These are phyloP conservation scores for Cyberlindnera samutprakarnensis DNA, from an alignment of 805 yeast genomes.

Conservation along the genomic window DNA sequence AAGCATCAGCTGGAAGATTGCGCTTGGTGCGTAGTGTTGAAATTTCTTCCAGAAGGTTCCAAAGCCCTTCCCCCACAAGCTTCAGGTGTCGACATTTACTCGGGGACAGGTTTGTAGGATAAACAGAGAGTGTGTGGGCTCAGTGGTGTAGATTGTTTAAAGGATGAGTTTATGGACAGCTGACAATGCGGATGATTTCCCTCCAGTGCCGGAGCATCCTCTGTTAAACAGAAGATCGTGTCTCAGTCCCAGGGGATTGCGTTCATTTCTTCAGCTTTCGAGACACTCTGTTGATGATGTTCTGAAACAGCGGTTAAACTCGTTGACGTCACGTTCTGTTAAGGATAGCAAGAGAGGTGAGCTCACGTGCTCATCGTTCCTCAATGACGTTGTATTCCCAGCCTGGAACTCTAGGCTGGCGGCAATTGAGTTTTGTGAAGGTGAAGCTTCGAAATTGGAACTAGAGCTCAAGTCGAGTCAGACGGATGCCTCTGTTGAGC, in stretches of 20 bases:
- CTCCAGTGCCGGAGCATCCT: constrained; percentile 19
- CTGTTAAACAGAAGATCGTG: constrained; percentile 24
- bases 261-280: constrained; percentile 29
- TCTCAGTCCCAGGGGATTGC: constrained; percentile 26
- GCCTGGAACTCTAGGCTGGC: constrained; percentile 38
- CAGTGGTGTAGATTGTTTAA: no score
- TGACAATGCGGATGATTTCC: constrained; percentile 15
- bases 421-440: constrained; percentile 37
- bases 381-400: constrained; percentile 31
- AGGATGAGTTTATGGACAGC: constrained; percentile 22
- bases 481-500: not conserved
- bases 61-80: no score
- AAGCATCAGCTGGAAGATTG: no score
- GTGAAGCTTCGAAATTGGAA: constrained; percentile 24
- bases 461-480: constrained; percentile 7
- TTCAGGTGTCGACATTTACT: no score
- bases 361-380: constrained; percentile 28
- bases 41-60: no score
- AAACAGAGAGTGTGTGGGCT: no score
- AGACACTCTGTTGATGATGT: constrained; percentile 38
- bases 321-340: constrained; percentile 15
- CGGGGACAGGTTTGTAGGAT: no score
- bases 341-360: no score
- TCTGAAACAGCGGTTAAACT: constrained; percentile 35
- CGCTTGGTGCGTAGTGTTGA: no score